A percentile compares a stretch with the other conserved stretches of the same genome.
phyloP scores from a whole-genome alignment of 2,329 filamentous ascomycete species.

The Trichoderma semiorbis region DNA sequence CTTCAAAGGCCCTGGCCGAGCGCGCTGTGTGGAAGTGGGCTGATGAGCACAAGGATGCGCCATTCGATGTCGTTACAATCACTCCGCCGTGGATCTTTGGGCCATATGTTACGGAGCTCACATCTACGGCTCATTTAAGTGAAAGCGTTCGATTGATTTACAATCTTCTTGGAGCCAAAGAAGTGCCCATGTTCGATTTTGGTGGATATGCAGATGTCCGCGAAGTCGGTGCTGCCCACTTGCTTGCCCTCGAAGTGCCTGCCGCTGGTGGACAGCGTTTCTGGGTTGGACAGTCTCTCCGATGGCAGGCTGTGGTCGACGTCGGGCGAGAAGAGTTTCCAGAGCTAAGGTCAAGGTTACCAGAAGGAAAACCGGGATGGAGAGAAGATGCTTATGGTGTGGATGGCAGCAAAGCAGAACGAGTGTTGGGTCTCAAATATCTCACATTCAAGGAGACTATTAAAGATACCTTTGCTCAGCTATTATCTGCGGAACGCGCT shows the following conservation, averaged over 20 bases:
- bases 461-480: not conserved
- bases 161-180: not conserved
- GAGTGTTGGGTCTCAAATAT: not conserved
- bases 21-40: slow-evolving; percentile 58
- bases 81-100: slow-evolving; percentile 6
- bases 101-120: not conserved
- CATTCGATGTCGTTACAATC: not conserved
- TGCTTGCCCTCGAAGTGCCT: not conserved
- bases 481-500: not conserved
- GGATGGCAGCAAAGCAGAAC: not conserved
- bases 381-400: not conserved
- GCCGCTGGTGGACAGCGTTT: not conserved
- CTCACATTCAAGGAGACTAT: not conserved
- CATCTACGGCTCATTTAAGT: not conserved
- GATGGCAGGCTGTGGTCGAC: not conserved
- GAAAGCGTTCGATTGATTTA: not conserved
- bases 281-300: not conserved
- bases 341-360: not conserved
- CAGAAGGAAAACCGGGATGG: not conserved
- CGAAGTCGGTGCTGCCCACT: not conserved
- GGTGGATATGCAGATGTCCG: not conserved
- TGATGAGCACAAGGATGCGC: slow-evolving; percentile 22
- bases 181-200: not conserved
- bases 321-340: not conserved
- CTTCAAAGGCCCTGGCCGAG: slow-evolving; percentile 55